Percentiles rank a stretch among this genome's conserved stretches.
These are phyloP conservation scores for Penicillium crystallinum DNA, from an alignment of 495 filamentous ascomycete species.

Conservation along the genomic window DNA sequence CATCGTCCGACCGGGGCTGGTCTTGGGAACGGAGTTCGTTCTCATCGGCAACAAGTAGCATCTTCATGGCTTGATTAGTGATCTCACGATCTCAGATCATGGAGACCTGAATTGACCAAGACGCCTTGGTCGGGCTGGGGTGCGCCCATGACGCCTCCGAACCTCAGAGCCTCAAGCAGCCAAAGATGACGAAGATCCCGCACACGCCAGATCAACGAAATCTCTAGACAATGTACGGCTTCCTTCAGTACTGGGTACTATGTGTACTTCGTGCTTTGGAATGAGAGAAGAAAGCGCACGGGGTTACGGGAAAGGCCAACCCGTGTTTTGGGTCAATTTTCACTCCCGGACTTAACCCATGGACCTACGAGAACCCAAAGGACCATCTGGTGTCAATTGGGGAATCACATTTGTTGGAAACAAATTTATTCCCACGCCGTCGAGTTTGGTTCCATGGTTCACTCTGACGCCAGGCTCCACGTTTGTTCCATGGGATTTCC, in stretches of 20 bases:
- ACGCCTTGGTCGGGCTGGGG: neutral
- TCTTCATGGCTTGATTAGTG: neutral
- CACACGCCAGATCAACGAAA: neutral
- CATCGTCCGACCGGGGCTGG: constrained; percentile 2
- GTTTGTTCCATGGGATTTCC: constrained; percentile 7
- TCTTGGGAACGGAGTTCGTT: neutral
- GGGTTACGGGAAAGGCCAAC: constrained; percentile 1
- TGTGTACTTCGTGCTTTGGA: too few species aligned
- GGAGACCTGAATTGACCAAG: neutral
- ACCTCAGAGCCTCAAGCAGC: neutral
- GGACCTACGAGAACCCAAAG: neutral
- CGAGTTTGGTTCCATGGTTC: constrained; percentile 44
- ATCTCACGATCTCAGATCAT: neutral
- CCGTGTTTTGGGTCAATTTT: neutral
- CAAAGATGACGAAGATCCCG: neutral
- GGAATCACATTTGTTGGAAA: neutral
- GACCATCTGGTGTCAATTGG: constrained; percentile 6
- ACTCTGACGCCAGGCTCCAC: constrained; percentile 20
- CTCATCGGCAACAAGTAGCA: neutral
- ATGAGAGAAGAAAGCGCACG: neutral
- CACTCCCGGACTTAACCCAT: neutral
- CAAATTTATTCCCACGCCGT: constrained; percentile 20
- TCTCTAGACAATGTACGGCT: neutral
- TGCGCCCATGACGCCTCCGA: neutral
- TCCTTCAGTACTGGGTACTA: neutral